Base-by-base conservation (phyloP, 768 basidiomycete genomes). In the Suillus sp. region DNA sequence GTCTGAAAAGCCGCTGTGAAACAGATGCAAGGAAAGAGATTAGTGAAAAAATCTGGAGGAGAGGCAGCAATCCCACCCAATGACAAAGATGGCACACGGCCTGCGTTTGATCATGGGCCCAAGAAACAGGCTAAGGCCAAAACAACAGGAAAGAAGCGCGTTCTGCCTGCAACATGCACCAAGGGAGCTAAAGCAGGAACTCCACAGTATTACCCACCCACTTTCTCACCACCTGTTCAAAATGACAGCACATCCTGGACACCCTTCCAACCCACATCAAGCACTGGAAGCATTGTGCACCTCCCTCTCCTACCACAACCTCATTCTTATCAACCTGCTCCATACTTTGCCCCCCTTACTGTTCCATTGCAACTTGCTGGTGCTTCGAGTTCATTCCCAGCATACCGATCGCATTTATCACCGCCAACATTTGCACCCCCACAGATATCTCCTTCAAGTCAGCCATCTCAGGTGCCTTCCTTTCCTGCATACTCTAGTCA, bases 11-110 rank as follows among this genome's bases (percentile, higher is more conserved):
- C 27, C 3, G 48, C 60, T 51, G 48, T 61, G 37, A 27, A 51
- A n/a, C 48, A 61, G 32, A 13, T 61, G 35, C 43, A 61, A 18
- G 43, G 35, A 32, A 61, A 61, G 34, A 61, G 35, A 10, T 5
- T 25, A 7, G 60, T 48, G 3, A 47, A 61, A 38, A 34, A 34
- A 27, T 22, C 20, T 22, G 27, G 22, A 37, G 42, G n/a, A 16
- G 13, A 60, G 43, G 18, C 42, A 5, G 25, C 20, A 47, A 40
- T n/a, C 30, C 20, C 9, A 3, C 59, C 30, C 45, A 11, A 45
- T 6, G 11, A 60, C 9, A 20, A 57, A n/a, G 25, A 42, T 42
- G 32, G 11, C 20, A 20, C 13, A 16, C 11, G 9, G 27, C 18
- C 56, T 37, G 43, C 18, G 14, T 60, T 60, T 50, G 42, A 60